These are phyloP conservation scores for Lophiotrema nucula DNA, from an alignment of 495 filamentous ascomycete species.

Conservation along the genomic window DNA sequence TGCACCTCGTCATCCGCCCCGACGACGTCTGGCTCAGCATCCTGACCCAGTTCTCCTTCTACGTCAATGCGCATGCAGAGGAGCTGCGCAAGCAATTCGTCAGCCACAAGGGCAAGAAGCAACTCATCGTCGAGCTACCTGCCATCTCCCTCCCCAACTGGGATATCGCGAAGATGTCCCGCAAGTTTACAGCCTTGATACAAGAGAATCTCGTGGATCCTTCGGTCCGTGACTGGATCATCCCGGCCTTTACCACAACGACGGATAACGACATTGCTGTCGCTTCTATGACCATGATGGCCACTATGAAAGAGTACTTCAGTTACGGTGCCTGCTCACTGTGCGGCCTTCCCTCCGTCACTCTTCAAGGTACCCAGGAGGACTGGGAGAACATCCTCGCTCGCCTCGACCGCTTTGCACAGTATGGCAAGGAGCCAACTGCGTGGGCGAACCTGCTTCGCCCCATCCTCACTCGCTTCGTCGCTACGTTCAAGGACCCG, in stretches of 20 bases:
- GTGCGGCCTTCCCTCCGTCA: slow-evolving; percentile 54
- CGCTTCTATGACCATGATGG: slow-evolving; percentile 47
- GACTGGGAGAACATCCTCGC: slow-evolving; percentile 46
- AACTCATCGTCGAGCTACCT: slow-evolving; percentile 17
- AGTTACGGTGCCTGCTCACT: slow-evolving; percentile 20
- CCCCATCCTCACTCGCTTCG: slow-evolving; percentile 21
- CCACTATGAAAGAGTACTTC: slow-evolving; percentile 46
- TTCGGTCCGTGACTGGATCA: slow-evolving; percentile 43
- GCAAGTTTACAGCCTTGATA: slow-evolving; percentile 38
- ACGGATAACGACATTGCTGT: slow-evolving; percentile 40
- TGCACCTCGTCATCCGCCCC: slow-evolving; percentile 42
- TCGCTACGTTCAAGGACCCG: slow-evolving; percentile 28
- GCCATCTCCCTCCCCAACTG: background rate
- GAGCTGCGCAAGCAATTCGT: slow-evolving; percentile 42
- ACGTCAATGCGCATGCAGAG: slow-evolving; percentile 43
- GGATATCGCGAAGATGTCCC: slow-evolving; percentile 15
- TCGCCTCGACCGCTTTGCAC: slow-evolving; percentile 41
- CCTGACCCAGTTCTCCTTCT: slow-evolving; percentile 34
- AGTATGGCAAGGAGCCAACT: slow-evolving; percentile 44
- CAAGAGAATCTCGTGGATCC: slow-evolving; percentile 43
- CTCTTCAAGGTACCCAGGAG: slow-evolving; percentile 45
- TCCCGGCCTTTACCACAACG: slow-evolving; percentile 47
- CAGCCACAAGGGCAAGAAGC: slow-evolving; percentile 39
- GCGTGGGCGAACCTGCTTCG: slow-evolving; percentile 8
- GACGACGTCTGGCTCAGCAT: slow-evolving; percentile 48